Conservation (phyloP, 2,329 filamentous ascomycete species). For the Apiospora malaysiana region DNA sequence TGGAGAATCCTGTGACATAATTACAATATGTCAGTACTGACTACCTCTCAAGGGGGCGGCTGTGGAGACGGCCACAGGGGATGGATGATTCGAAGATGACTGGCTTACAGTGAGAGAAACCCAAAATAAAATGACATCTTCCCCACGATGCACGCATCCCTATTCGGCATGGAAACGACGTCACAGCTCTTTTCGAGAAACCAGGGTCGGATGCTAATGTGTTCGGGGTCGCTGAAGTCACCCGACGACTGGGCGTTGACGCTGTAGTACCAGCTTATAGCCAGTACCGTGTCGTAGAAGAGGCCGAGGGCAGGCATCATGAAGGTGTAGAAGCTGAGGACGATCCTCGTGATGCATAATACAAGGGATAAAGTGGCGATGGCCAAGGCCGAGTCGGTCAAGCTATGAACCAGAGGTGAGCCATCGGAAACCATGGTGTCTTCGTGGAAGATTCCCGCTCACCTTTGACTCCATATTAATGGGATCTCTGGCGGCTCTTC, state of each 20-base stretch:
- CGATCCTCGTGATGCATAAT: constrained; percentile 23
- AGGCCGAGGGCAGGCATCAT: constrained; percentile 18
- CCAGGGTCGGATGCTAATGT: constrained; percentile 27
- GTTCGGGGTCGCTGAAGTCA: constrained; percentile 28
- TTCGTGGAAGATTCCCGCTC: neutral
- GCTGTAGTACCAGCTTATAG: constrained; percentile 29
- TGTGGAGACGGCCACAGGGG: too few species aligned
- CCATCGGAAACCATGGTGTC: neutral
- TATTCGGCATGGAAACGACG: constrained; percentile 20
- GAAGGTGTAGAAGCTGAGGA: constrained; percentile 23
- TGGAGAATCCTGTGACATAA: neutral
- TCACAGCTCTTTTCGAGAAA: constrained; percentile 27
- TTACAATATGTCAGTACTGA: neutral
- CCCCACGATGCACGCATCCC: constrained; percentile 24
- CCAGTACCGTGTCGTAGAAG: constrained; percentile 26
- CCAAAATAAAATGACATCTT: constrained; percentile 28
- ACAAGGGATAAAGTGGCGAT: constrained; percentile 25
- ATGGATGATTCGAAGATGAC: too few species aligned
- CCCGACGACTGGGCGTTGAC: constrained; percentile 27
- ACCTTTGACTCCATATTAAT: constrained; percentile 29
- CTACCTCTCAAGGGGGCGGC: too few species aligned
- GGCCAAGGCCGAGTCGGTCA: constrained; percentile 29
- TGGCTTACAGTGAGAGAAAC: constrained; percentile 28
- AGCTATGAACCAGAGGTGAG: constrained; percentile 13
- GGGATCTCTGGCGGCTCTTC: constrained; percentile 28